Evolutionary conservation across 345 rosid species (phyloP), one percentile per base, ranked within the genome.

Genomic region (Garcia nutans): DNA sequence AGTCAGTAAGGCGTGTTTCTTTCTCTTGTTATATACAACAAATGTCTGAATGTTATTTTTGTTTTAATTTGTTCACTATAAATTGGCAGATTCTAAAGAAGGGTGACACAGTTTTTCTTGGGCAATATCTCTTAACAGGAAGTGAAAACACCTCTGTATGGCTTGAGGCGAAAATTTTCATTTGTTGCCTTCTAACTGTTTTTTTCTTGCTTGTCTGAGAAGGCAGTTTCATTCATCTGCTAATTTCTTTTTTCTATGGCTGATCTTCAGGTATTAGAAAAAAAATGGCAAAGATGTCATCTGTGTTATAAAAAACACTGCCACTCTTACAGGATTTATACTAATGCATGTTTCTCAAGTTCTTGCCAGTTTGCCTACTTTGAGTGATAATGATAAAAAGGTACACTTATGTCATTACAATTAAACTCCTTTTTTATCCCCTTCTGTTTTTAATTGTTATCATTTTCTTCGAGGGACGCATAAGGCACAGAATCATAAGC

Each of bases 81-180:
- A 62, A 60, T 33, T 83, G 72, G 72, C 83, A 83, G 86, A 59
- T 68, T 28, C 74, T 83, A 37, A 80, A 68, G 79, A 80, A 70
- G 76, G 83, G 86, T 6, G 86, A 80, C 73, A 80, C 81, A 0
- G 52, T 83, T 59, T 80, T 80, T 77, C 71, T 80, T 2, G 83
- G 86, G 10, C 86, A 83, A 76, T 82, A 83, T 71, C 83, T 83
- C 45, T 83, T 83, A 70, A 79, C 85, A 6, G 83, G 85, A 9
- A 79, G 74, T 20, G 85, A 83, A 59, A 77, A 75, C 44, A 71
- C 79, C 24, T 83, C 83, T 17, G 83, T 74, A 54, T 83, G 86
- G 86, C 79, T 83, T 2, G 83, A 83, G 83, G 86, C 80, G 50
- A 68, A 13, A 33, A 70, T 28, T 19, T 28, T 41, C 19, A 50